phyloP scores from a whole-genome alignment of 352 stramenopile genomes.

The Phytopythium aichiense region DNA sequence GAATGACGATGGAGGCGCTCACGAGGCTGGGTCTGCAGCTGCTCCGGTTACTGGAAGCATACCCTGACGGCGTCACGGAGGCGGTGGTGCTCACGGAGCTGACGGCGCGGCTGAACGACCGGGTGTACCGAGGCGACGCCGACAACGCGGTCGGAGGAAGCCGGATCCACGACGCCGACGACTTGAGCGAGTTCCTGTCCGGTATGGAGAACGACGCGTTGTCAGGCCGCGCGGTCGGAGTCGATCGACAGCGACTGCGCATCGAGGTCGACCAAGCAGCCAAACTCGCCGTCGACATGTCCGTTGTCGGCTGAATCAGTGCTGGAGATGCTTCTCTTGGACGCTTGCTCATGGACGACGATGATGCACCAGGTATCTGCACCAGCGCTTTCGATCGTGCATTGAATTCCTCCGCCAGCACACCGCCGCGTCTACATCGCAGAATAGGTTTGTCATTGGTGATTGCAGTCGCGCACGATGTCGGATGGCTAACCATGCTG shows the following conservation, averaged over 20 bases:
- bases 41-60: conserved; percentile 51
- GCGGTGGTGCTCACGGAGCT: conserved; percentile 62
- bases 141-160: conserved; percentile 5
- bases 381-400: conserved; percentile 56
- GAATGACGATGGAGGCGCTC: neutral
- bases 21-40: conserved; percentile 14
- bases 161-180: conserved; percentile 24
- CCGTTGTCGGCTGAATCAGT: neutral
- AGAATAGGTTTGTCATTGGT: conserved; percentile 14
- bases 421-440: conserved; percentile 12
- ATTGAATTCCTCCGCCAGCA: conserved; percentile 24
- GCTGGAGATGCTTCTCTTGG: neutral
- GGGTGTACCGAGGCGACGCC: conserved; percentile 9
- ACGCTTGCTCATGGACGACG: neutral
- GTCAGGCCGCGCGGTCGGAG: conserved; percentile 22
- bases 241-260: conserved; percentile 34
- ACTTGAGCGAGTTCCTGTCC: conserved; percentile 29
- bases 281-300: conserved; percentile 24
- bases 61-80: conserved; percentile 65
- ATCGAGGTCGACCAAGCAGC: conserved; percentile 24
- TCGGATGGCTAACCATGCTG: neutral
- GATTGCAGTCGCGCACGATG: neutral
- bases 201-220: conserved; percentile 42
- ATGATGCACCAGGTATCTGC: conserved; percentile 38
- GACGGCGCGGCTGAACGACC: conserved; percentile 34